Evolutionary conservation across 1,284 basidiomycete genomes (phyloP), one percentile per base, ranked within the genome.

Genomic region (Naganishia sp.): DNA sequence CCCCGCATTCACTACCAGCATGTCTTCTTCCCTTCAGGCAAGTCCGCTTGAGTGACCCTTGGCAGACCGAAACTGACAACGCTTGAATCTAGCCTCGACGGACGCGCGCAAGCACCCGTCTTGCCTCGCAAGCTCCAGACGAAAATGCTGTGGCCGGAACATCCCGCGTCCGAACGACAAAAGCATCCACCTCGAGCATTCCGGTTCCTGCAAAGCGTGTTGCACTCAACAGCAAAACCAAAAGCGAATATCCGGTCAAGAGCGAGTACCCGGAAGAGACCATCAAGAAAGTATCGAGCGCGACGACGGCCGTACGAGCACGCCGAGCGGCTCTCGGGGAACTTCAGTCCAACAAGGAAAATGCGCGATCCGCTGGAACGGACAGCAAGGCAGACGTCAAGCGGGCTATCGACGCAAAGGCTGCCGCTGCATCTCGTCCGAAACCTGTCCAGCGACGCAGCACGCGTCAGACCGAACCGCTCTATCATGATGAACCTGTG

Each of bases 381-480:
- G 54, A 42, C 25, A 54, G 46, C 49, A 63, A 69, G 21, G 47
- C 55, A 25, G 64, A 41, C 39, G 60, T 55, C 39, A 68, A 69
- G 39, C 54, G 47, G 50, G 52, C 51, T 1, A 21, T 52, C 2
- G 35, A 50, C 53, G 50, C 56, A 41, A 66, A 66, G 35, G 41
- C 50, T 9, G 28, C 39, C 17, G 17, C 25, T 43, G 15, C 53
- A 13, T 51, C 52, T 25, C 61, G 66, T 25, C 66, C 66, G 18
- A 42, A 47, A 13, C 46, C 57, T 18, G 11, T 46, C 17, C 47
- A 31, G 45, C 47, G 64, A 9, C 55, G 56, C 46, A 57, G 21
- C 28, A 57, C 63, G 23, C 43, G 42, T 21, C 51, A 45, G 46
- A 18, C 60, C 2, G 47, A 41, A 3, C 57, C 63, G 46, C 32